These are phyloP conservation scores for Oryza officinalis DNA, from an alignment of 176 grass and related monocot genomes.

Conservation along the genomic window DNA sequence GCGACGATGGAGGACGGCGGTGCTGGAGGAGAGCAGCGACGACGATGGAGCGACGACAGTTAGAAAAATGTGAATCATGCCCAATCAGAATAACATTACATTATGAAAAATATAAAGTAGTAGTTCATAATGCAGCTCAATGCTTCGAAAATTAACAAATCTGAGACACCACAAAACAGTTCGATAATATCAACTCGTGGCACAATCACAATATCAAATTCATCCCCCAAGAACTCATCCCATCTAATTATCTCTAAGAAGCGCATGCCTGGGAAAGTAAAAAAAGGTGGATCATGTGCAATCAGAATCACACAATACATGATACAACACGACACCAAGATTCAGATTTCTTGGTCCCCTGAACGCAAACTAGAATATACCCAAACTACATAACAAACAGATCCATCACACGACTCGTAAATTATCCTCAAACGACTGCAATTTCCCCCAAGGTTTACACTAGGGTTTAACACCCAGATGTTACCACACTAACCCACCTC, in stretches of 20 bases:
- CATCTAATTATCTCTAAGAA: background rate
- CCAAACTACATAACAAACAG: background rate
- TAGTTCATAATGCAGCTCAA: background rate
- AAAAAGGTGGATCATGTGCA: background rate
- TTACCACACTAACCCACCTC: background rate
- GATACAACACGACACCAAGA: background rate
- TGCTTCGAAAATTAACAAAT: conserved; percentile 9
- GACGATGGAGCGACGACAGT: too few species aligned
- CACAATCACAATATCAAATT: too few species aligned
- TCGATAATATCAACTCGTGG: too few species aligned
- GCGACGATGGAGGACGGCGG: too few species aligned
- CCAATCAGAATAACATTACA: background rate
- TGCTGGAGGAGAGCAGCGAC: too few species aligned
- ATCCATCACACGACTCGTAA: background rate
- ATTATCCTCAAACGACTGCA: background rate
- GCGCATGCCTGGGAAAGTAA: background rate
- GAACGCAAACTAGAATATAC: too few species aligned
- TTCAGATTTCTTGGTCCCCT: background rate
- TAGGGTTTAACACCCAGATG: background rate
- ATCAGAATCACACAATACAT: too few species aligned
- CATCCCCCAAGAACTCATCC: background rate
- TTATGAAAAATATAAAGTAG: background rate
- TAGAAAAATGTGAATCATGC: background rate
- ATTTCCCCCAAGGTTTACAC: background rate
- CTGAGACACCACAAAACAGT: background rate